These are phyloP conservation scores for Fagus crenata DNA, from an alignment of 306 rosid genomes.

Conservation along the genomic window DNA sequence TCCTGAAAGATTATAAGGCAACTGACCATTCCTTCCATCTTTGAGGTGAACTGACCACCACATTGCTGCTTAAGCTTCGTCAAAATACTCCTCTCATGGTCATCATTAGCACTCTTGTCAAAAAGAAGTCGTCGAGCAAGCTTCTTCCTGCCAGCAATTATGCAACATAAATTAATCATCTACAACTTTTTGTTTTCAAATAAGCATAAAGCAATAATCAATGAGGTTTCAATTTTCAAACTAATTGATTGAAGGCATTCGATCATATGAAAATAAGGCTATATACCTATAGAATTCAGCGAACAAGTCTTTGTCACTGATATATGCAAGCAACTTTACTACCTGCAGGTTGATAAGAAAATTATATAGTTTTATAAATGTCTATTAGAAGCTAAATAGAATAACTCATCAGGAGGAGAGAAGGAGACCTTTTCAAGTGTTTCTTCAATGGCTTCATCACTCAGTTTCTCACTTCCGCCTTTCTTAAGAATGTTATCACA, in stretches of 20 bases:
- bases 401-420: constrained; percentile 22
- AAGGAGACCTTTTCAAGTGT: constrained; percentile 80
- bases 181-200: not conserved
- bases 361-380: not conserved
- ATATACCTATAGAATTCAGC: constrained; percentile 73
- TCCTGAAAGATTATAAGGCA: not conserved
- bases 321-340: constrained; percentile 69
- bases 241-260: not conserved
- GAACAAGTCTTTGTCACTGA: constrained; percentile 84
- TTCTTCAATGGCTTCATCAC: constrained; percentile 79
- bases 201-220: not conserved
- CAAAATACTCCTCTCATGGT: constrained; percentile 70
- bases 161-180: constrained; percentile 1
- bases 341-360: constrained; percentile 41
- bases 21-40: constrained; percentile 97
- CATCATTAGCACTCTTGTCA: constrained; percentile 74
- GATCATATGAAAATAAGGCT: not conserved
- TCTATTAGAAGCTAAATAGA: constrained; percentile 10
- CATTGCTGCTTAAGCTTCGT: constrained; percentile 74
- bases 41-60: constrained; percentile 86
- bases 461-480: constrained; percentile 82
- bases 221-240: not conserved
- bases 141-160: constrained; percentile 59
- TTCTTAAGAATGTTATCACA: constrained; percentile 81
- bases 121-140: constrained; percentile 87